Conservation (phyloP, 768 basidiomycete species). For the Arthromyces matolae region DNA sequence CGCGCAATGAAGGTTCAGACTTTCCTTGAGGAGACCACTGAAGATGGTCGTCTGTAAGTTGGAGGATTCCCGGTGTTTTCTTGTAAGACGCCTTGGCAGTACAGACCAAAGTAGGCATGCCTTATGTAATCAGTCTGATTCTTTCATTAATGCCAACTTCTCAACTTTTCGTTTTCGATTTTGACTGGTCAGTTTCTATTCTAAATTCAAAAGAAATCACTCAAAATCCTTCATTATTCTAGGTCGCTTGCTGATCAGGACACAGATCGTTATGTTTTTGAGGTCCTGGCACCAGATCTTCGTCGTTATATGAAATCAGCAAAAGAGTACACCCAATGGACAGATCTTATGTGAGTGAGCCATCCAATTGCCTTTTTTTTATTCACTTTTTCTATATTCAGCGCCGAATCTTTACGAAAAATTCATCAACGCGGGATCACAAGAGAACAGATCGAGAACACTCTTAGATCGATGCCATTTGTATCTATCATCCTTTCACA, state of each 20-base stretch:
- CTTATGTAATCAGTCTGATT: conserved; percentile 16
- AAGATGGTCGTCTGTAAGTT: conserved; percentile 68
- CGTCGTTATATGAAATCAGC: conserved; percentile 76
- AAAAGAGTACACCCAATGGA: conserved; percentile 75
- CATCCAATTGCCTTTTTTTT: background rate
- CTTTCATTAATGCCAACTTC: conserved; percentile 21
- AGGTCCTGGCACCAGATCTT: conserved; percentile 81
- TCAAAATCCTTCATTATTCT: conserved; percentile 12
- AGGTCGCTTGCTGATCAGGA: conserved; percentile 96
- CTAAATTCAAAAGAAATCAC: background rate
- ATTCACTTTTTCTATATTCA: conserved; percentile 22
- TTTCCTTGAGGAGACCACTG: conserved; percentile 80
- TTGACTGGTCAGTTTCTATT: conserved; percentile 72
- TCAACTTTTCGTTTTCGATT: conserved; percentile 91
- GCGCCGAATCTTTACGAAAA: conserved; percentile 68
- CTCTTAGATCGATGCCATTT: conserved; percentile 82
- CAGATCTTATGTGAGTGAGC: conserved; percentile 86
- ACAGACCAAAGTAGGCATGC: conserved; percentile 65
- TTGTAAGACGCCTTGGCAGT: conserved; percentile 82
- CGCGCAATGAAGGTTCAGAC: conserved; percentile 57
- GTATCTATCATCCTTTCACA: conserved; percentile 41
- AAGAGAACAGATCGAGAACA: conserved; percentile 68
- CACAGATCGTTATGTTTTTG: conserved; percentile 89
- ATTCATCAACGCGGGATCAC: conserved; percentile 68
- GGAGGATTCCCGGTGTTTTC: conserved; percentile 70